Conservation (phyloP, 306 rosid species). For the Biancaea sappan region DNA sequence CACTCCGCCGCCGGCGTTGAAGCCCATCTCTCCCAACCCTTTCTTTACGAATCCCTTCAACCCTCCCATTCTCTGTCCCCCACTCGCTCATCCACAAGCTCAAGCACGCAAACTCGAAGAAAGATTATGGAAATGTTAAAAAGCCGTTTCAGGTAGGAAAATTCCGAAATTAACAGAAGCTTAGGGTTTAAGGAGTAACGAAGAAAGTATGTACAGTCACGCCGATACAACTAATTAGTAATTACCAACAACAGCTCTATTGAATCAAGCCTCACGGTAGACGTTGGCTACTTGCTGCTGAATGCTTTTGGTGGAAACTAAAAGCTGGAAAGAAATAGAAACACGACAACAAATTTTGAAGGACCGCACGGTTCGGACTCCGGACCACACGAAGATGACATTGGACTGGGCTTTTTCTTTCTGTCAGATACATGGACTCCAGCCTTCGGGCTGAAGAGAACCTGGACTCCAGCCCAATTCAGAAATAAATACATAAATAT, state of each 20-base stretch:
- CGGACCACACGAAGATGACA: neutral
- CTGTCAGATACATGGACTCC: neutral
- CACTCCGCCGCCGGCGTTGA: conserved; percentile 69
- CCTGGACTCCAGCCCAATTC: neutral
- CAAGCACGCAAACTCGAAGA: neutral
- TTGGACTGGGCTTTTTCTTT: neutral
- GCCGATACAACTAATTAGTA: neutral
- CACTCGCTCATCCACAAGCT: neutral
- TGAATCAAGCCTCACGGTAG: neutral
- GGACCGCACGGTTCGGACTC: neutral
- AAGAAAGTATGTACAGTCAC: neutral
- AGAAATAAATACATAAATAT: too few species aligned
- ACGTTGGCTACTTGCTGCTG: neutral
- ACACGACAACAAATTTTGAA: neutral
- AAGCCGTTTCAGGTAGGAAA: neutral
- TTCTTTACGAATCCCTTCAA: conserved; percentile 60
- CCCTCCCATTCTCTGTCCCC: conserved; percentile 39
- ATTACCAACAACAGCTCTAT: neutral
- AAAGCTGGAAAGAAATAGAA: neutral
- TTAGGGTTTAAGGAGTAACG: neutral
- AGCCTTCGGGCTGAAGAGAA: neutral
- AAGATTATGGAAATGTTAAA: neutral
- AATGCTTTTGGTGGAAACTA: neutral
- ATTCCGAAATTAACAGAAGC: neutral
- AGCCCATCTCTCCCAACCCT: conserved; percentile 76